A percentile compares a stretch with the other conserved stretches of the same genome.
Conservation (phyloP, 164 flowering plant genomes). For the Vitis rupestris region DNA sequence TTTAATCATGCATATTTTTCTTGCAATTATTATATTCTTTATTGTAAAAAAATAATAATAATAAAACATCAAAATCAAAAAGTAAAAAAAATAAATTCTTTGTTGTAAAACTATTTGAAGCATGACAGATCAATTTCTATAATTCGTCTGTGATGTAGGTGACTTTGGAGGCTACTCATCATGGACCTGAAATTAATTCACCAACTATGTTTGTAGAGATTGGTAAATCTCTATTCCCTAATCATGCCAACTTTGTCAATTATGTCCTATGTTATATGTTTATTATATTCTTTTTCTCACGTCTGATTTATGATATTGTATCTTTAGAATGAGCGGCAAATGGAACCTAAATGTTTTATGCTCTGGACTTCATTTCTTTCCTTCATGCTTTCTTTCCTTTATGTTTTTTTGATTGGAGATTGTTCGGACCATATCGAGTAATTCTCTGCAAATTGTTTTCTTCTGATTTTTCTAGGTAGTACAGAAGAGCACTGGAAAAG, state of each 20-base stretch:
- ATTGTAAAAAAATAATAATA: too few relatives aligned
- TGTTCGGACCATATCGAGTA: background rate
- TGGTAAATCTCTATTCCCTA: slow-evolving; percentile 38
- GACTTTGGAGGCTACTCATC: slow-evolving; percentile 97
- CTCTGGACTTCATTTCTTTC: too few relatives aligned
- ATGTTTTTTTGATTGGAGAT: background rate
- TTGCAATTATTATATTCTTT: too few relatives aligned
- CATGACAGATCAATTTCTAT: background rate
- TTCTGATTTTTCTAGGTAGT: slow-evolving; percentile 52
- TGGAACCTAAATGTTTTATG: too few relatives aligned
- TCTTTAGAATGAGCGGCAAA: too few relatives aligned
- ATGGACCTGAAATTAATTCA: slow-evolving; percentile 73
- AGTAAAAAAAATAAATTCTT: background rate
- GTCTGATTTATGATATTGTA: too few relatives aligned
- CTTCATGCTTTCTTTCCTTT: background rate
- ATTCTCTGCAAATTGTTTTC: slow-evolving; percentile 1
- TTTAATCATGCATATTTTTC: too few relatives aligned
- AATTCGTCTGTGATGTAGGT: slow-evolving; percentile 40
- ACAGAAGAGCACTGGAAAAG: slow-evolving; percentile 87
- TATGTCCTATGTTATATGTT: background rate
- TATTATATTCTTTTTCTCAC: background rate
- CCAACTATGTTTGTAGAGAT: slow-evolving; percentile 92
- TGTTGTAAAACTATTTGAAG: background rate
- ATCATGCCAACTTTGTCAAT: background rate
- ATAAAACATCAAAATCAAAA: too few relatives aligned